These are phyloP conservation scores for Penicillium atrosanguineum DNA, from an alignment of 495 filamentous ascomycete genomes.

Conservation along the genomic window DNA sequence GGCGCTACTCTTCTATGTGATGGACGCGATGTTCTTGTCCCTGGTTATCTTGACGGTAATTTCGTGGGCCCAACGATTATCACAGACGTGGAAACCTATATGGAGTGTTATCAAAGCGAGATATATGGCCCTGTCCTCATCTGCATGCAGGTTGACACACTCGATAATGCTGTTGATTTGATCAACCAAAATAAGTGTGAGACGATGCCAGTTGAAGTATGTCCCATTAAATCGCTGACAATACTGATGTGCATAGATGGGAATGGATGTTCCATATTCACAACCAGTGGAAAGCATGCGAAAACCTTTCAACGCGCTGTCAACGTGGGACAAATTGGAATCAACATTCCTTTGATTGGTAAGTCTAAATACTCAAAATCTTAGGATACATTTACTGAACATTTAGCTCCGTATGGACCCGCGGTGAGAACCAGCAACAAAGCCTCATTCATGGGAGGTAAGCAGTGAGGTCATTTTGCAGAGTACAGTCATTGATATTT, in stretches of 20 bases:
- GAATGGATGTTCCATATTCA: conserved; percentile 29
- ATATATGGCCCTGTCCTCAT: conserved; percentile 33
- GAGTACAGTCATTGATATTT: not conserved
- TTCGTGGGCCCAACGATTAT: conserved; percentile 32
- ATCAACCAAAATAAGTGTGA: conserved; percentile 33
- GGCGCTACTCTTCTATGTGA: conserved; percentile 21
- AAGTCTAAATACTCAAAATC: not conserved
- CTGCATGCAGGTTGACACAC: conserved; percentile 26
- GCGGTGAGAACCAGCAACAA: conserved; percentile 30
- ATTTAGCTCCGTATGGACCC: conserved; percentile 23
- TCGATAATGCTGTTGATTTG: conserved; percentile 27
- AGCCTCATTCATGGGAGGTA: conserved; percentile 29
- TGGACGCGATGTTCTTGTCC: conserved; percentile 20
- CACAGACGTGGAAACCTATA: conserved; percentile 24
- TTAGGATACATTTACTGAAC: not conserved
- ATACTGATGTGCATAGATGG: conserved; percentile 15
- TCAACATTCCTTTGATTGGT: conserved; percentile 33
- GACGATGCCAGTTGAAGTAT: not conserved
- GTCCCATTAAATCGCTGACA: not conserved
- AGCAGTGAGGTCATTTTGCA: not conserved
- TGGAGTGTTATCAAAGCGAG: conserved; percentile 31
- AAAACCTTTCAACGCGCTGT: conserved; percentile 24
- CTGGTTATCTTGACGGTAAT: conserved; percentile 27
- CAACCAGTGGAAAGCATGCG: conserved; percentile 26
- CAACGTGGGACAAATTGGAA: conserved; percentile 30